Base-by-base conservation (phyloP, 495 filamentous ascomycete genomes). In the Lentithecium fluviatile region DNA sequence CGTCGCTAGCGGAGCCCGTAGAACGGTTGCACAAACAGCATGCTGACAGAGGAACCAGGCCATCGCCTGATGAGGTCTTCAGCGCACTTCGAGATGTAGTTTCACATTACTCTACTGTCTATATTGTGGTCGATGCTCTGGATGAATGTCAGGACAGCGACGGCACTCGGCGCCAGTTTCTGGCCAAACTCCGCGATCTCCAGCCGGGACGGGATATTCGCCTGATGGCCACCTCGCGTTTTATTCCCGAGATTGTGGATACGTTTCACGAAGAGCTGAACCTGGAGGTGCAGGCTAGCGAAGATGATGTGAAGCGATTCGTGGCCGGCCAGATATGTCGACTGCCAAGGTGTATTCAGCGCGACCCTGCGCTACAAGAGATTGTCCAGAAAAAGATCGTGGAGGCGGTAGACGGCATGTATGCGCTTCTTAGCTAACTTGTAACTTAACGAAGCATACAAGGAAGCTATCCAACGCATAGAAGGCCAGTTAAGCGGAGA, bases 121-220 rank as follows among this genome's bases (percentile, higher is more conserved):
- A 74, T 56, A 65, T 82, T 43, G 60, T 82, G 11, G 54, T 81
- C 19, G 78, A 81, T 58, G 78, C 77, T 36, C 66, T 80, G 12
- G 77, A 80, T 62, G 78, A 80, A 63, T 76, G 72, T 50, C 23
- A 45, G 48, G 58, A 52, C 20, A 25, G 56, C 19, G 46, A 60
- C 32, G 19, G 37, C 3, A 50, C 48, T 26, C 21, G 58, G 0
- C 17, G 25, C 38, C 49, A 61, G 26, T 63, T 78, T 60, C 60
- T 77, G n/a, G 62, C 57, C 24, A 68, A 68, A 20, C 56, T 79
- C 20, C 70, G 69, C 32, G 63, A 56, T 15, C 57, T 78, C 12
- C 74, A 75, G 20, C 45, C 37, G 5, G 38, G 26, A 55, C 13
- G n/a, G 24, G 45, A 67, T 21, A 42, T 70, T 23, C 72, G 71